Conservation (phyloP, 129 eudicot species). For the Centella asiatica region DNA sequence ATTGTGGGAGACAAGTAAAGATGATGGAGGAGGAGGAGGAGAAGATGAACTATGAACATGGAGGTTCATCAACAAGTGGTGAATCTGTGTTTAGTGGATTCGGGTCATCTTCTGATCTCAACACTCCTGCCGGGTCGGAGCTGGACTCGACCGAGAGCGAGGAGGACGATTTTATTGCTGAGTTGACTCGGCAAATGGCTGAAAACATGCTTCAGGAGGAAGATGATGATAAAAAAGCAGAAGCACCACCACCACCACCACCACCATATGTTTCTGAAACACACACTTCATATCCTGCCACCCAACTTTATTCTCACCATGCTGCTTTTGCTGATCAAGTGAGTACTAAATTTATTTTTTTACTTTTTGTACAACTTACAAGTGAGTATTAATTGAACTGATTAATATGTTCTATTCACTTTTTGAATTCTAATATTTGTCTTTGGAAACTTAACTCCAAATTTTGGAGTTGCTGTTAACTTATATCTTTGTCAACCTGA, state of each 20-base stretch:
- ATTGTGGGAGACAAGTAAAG: slow-evolving; percentile 3
- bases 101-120: slow-evolving; percentile 44
- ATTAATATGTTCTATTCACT: too few species aligned
- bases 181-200: slow-evolving; percentile 73
- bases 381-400: too few species aligned
- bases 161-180: slow-evolving; percentile 52
- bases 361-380: too few species aligned
- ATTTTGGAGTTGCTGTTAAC: too few species aligned
- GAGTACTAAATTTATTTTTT: neutral
- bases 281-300: too few species aligned
- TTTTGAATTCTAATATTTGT: too few species aligned
- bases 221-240: too few species aligned
- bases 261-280: slow-evolving; percentile 12
- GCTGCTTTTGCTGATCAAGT: too few species aligned
- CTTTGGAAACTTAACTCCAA: too few species aligned
- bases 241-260: neutral
- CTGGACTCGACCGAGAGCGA: slow-evolving; percentile 42
- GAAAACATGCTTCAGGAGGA: slow-evolving; percentile 68
- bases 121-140: slow-evolving; percentile 49
- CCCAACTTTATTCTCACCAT: too few species aligned
- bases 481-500: too few species aligned
- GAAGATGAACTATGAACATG: slow-evolving; percentile 15
- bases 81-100: slow-evolving; percentile 37
- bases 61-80: slow-evolving; percentile 13
- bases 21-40: slow-evolving; percentile 7